phyloP scores from a whole-genome alignment of 306 rosid species.

The Parietaria judaica region DNA sequence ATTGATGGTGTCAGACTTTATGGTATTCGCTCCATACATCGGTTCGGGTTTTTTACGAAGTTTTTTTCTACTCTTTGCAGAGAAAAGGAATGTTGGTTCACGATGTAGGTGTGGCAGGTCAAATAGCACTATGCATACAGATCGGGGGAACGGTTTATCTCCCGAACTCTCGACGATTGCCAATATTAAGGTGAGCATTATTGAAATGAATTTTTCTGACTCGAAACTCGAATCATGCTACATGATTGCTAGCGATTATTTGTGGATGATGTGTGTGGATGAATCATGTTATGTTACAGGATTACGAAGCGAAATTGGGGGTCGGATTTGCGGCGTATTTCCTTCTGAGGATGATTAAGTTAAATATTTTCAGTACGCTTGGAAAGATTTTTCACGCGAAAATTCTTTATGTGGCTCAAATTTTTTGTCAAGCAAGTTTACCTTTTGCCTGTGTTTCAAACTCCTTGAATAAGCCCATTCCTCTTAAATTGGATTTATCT shows the following conservation, averaged over 20 bases:
- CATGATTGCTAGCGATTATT: neutral
- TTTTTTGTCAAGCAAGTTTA: constrained; percentile 38
- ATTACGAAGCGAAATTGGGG: constrained; percentile 28
- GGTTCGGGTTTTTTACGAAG: neutral
- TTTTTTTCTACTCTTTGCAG: constrained; percentile 31
- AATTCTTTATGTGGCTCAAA: constrained; percentile 38
- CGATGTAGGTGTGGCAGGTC: constrained; percentile 29
- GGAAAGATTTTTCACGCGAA: constrained; percentile 29
- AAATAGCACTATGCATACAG: constrained; percentile 26
- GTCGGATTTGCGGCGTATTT: constrained; percentile 37
- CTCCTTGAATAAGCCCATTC: constrained; percentile 67
- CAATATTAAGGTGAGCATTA: constrained; percentile 43
- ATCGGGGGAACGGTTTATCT: constrained; percentile 31
- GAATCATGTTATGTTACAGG: constrained; percentile 43
- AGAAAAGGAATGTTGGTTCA: constrained; percentile 39
- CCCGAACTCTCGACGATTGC: constrained; percentile 18
- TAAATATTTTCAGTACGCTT: constrained; percentile 27
- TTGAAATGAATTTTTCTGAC: constrained; percentile 4
- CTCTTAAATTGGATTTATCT: constrained; percentile 67
- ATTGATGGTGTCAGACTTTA: constrained; percentile 4
- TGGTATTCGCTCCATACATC: constrained; percentile 13
- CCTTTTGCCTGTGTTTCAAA: constrained; percentile 80
- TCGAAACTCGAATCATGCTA: constrained; percentile 10
- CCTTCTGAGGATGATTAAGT: constrained; percentile 35
- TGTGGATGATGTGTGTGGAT: constrained; percentile 3